These are phyloP conservation scores for Sordaria brevicollis DNA, from an alignment of 495 filamentous ascomycete species.

Conservation along the genomic window DNA sequence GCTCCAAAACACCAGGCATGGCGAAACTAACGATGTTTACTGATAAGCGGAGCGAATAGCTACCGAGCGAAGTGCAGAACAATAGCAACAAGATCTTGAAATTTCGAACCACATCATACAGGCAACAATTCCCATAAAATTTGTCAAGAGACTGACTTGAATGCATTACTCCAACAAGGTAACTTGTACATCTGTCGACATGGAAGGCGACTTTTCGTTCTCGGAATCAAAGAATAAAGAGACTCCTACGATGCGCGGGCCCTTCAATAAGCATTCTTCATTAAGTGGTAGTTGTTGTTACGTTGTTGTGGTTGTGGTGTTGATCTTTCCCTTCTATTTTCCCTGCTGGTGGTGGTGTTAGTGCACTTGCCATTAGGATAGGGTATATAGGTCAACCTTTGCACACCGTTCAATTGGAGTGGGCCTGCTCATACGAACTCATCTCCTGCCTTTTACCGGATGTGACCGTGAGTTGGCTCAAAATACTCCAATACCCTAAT, in stretches of 20 bases:
- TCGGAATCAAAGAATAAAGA: no score
- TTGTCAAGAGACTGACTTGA: no score
- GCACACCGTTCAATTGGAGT: slow-evolving; percentile 5
- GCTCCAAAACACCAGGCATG: neutral
- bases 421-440: slow-evolving; percentile 28
- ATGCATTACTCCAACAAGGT: no score
- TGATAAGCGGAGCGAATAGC: neutral
- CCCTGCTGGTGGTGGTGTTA: neutral
- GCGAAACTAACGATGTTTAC: neutral
- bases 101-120: no score
- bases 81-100: no score
- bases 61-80: neutral
- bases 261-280: neutral
- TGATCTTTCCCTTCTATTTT: neutral
- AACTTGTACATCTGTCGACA: no score
- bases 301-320: neutral
- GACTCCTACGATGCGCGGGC: neutral
- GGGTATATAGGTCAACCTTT: slow-evolving; percentile 8
- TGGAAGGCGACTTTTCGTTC: no score
- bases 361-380: neutral
- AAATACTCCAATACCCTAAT: slow-evolving; percentile 26
- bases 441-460: slow-evolving; percentile 33
- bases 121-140: no score
- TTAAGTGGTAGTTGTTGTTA: neutral
- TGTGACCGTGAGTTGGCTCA: slow-evolving; percentile 30